A percentile compares a stretch with the other conserved stretches of the same genome.
Conservation (phyloP, 2,329 filamentous ascomycete species). For the Xylariaceae sp. region DNA sequence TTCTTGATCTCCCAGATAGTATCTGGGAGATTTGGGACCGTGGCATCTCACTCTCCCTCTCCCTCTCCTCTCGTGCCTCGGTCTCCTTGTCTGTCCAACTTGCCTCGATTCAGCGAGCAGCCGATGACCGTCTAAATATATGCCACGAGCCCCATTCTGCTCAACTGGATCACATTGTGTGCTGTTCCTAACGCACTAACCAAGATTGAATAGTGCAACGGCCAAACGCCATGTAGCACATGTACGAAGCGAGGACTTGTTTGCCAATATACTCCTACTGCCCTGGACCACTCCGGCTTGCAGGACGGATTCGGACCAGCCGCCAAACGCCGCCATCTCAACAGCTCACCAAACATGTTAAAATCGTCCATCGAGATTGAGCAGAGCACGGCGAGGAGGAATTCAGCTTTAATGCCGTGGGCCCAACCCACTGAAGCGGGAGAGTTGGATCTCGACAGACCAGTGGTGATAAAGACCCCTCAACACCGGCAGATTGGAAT, state of each 20-base stretch:
- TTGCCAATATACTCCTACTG: slow-evolving; percentile 40
- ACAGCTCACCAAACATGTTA: slow-evolving; percentile 24
- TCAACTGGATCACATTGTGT: slow-evolving; percentile 10
- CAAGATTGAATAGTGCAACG: slow-evolving; percentile 47
- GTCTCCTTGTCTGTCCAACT: background rate
- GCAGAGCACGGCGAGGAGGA: slow-evolving; percentile 26
- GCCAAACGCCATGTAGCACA: slow-evolving; percentile 50
- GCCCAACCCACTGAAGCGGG: slow-evolving; percentile 20
- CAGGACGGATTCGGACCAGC: slow-evolving; percentile 33
- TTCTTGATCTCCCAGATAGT: background rate
- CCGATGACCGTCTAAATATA: background rate
- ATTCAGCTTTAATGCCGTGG: slow-evolving; percentile 25
- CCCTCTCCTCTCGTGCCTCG: background rate
- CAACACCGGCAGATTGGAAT: slow-evolving; percentile 21
- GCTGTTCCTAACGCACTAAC: slow-evolving; percentile 21
- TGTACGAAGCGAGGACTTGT: slow-evolving; percentile 48
- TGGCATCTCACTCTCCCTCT: background rate
- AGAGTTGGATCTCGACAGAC: slow-evolving; percentile 17
- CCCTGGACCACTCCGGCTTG: slow-evolving; percentile 26
- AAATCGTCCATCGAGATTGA: slow-evolving; percentile 27
- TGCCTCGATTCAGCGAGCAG: background rate
- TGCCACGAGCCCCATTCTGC: background rate
- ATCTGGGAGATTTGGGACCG: background rate
- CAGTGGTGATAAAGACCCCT: slow-evolving; percentile 14
- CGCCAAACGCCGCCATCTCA: slow-evolving; percentile 35